These are phyloP conservation scores for Saturnispora diversa DNA, from an alignment of 805 yeast genomes.

Conservation along the genomic window DNA sequence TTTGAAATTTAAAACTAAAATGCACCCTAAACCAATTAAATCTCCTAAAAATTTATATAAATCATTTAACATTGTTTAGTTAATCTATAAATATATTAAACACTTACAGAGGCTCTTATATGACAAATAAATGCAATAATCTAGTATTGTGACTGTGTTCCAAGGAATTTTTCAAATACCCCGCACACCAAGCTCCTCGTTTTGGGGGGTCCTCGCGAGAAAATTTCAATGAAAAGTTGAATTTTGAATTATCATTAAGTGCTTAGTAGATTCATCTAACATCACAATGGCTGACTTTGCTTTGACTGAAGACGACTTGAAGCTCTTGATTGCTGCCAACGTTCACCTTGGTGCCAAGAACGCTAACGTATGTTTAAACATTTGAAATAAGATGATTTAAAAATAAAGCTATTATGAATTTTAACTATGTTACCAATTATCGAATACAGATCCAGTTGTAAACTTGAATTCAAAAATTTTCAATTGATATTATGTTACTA, in stretches of 20 bases:
- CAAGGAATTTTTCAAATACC: neutral
- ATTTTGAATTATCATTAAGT: neutral
- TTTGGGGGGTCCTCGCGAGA: neutral
- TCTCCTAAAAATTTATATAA: too few species aligned
- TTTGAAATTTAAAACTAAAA: too few species aligned
- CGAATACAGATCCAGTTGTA: too few species aligned
- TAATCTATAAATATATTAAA: too few species aligned
- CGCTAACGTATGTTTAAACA: conserved; percentile 78
- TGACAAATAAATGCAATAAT: too few species aligned
- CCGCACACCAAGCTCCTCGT: conserved; percentile 4
- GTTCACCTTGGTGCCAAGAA: conserved; percentile 99
- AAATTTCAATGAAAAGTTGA: conserved; percentile 10
- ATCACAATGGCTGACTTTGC: conserved; percentile 32
- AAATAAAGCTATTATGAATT: too few species aligned
- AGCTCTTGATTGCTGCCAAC: conserved; percentile 98
- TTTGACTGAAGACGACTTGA: conserved; percentile 91
- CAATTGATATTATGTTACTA: too few species aligned
- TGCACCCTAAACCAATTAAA: too few species aligned
- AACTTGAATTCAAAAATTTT: too few species aligned
- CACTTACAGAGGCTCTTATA: too few species aligned
- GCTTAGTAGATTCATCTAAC: conserved; percentile 12
- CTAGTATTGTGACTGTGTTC: conserved; percentile 11
- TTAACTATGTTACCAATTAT: too few species aligned
- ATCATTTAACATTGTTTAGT: neutral
- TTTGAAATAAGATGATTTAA: too few species aligned